Percentiles rank a stretch among this genome's conserved stretches.
Evolutionary conservation across 192 early-diverging fungal species (phyloP).

Genomic region (Podila clonocystis): DNA sequence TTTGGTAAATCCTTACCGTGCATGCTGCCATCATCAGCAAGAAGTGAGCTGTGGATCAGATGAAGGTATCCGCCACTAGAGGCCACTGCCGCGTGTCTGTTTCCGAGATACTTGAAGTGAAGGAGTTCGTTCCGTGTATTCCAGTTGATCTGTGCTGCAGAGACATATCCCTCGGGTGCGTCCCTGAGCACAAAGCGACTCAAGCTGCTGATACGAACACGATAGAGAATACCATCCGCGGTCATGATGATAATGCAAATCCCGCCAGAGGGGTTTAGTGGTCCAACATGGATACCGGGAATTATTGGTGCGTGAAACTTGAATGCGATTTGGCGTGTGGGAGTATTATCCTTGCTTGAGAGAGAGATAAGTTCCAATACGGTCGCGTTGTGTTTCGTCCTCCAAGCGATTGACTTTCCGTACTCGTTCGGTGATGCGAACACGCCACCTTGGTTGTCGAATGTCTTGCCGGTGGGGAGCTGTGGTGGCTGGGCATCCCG

Average conservation of each 20-base stretch:
- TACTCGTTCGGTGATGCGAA: slow-evolving; percentile 35
- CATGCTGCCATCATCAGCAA: slow-evolving; percentile 24
- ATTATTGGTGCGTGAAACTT: slow-evolving; percentile 41
- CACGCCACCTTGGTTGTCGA: slow-evolving; percentile 43
- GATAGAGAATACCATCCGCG: slow-evolving; percentile 37
- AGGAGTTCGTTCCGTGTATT: background rate
- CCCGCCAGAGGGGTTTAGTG: slow-evolving; percentile 23
- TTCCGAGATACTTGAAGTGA: slow-evolving; percentile 37
- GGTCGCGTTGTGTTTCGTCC: slow-evolving; percentile 34
- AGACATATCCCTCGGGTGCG: slow-evolving; percentile 18
- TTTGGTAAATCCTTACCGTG: slow-evolving; percentile 19
- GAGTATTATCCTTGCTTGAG: slow-evolving; percentile 38
- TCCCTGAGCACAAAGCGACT: slow-evolving; percentile 29
- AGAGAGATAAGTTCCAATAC: slow-evolving; percentile 28
- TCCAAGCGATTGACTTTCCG: slow-evolving; percentile 46
- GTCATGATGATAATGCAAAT: slow-evolving; percentile 34
- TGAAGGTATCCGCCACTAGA: slow-evolving; percentile 14
- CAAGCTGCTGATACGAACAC: slow-evolving; percentile 23
- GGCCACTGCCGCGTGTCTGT: slow-evolving; percentile 28
- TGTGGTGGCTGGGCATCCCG: slow-evolving; percentile 3
- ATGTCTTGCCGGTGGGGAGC: background rate
- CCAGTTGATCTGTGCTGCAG: slow-evolving; percentile 27
- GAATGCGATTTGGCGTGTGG: slow-evolving; percentile 39
- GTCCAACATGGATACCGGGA: slow-evolving; percentile 29
- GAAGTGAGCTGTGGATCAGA: slow-evolving; percentile 20